Evolutionary conservation across 768 basidiomycete genomes (phyloP).

Genomic region (Russula olivacea): DNA sequence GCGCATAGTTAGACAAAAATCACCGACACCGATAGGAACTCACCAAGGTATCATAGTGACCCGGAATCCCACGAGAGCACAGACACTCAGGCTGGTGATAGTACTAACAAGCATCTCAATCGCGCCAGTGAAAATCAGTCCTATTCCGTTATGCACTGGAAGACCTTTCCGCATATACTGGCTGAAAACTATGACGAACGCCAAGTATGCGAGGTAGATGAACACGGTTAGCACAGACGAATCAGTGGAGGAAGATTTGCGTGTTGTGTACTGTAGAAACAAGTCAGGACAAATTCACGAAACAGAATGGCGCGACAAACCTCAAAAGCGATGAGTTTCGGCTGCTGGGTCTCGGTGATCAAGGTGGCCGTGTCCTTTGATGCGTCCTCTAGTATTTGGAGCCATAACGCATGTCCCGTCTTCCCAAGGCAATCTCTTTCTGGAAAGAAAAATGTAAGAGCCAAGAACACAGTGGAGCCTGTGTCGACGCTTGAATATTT

Average conservation of each 20-base stretch:
- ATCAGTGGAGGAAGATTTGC: slow-evolving; percentile 40
- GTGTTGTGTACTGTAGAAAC: slow-evolving; percentile 46
- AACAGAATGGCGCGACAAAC: slow-evolving; percentile 29
- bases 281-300: neutral
- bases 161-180: slow-evolving; percentile 72
- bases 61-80: slow-evolving; percentile 82
- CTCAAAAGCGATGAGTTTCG: slow-evolving; percentile 42
- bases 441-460: slow-evolving; percentile 77
- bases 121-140: slow-evolving; percentile 88
- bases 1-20: neutral
- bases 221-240: slow-evolving; percentile 63
- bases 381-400: slow-evolving; percentile 45
- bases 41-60: slow-evolving; percentile 89
- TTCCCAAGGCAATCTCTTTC: slow-evolving; percentile 64
- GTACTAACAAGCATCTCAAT: slow-evolving; percentile 91
- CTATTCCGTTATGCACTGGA: slow-evolving; percentile 84
- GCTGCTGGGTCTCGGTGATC: slow-evolving; percentile 38
- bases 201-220: slow-evolving; percentile 68
- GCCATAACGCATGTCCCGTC: slow-evolving; percentile 59
- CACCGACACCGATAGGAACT: slow-evolving; percentile 26
- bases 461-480: slow-evolving; percentile 65
- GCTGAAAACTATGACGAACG: slow-evolving; percentile 69
- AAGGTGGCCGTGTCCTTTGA: slow-evolving; percentile 35
- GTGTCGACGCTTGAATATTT: slow-evolving; percentile 42
- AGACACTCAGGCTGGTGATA: slow-evolving; percentile 88